Evolutionary conservation across 768 basidiomycete genomes (phyloP).

Genomic region (Sistotremastrum suecicum): DNA sequence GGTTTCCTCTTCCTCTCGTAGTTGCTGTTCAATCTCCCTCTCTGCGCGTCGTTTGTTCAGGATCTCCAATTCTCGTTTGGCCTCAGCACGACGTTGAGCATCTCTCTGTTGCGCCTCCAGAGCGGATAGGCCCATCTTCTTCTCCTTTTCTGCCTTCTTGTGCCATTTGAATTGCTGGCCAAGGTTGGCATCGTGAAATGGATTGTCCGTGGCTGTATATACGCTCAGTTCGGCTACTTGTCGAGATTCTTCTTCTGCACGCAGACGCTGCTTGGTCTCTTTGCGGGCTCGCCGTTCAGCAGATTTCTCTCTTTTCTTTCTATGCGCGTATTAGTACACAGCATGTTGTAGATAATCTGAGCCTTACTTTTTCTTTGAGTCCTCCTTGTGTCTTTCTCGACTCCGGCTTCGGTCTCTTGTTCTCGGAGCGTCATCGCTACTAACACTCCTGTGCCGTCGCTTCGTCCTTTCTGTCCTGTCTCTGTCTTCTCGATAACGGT

Average conservation of each 20-base stretch:
- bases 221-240: constrained; percentile 90
- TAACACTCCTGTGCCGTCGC: constrained; percentile 12
- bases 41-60: constrained; percentile 85
- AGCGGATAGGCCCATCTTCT: constrained; percentile 67
- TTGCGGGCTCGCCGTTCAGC: constrained; percentile 75
- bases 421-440: too few species aligned
- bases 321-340: constrained; percentile 15
- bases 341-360: constrained; percentile 14
- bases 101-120: constrained; percentile 74
- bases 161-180: constrained; percentile 97
- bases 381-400: constrained; percentile 19
- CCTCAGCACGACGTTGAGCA: constrained; percentile 69
- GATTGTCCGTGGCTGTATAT: constrained; percentile 94
- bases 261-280: constrained; percentile 72
- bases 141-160: constrained; percentile 95
- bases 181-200: constrained; percentile 95
- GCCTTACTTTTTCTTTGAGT: constrained; percentile 31
- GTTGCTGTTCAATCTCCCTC: constrained; percentile 74
- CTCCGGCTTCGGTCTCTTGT: constrained; percentile 14
- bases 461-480: constrained; percentile 20
- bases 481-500: constrained; percentile 11
- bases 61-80: constrained; percentile 88
- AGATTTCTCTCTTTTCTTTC: constrained; percentile 78
- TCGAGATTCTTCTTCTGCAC: constrained; percentile 81
- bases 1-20: constrained; percentile 88